phyloP scores from a whole-genome alignment of 2,329 filamentous ascomycete species.

The Pseudogymnoascus sp. region DNA sequence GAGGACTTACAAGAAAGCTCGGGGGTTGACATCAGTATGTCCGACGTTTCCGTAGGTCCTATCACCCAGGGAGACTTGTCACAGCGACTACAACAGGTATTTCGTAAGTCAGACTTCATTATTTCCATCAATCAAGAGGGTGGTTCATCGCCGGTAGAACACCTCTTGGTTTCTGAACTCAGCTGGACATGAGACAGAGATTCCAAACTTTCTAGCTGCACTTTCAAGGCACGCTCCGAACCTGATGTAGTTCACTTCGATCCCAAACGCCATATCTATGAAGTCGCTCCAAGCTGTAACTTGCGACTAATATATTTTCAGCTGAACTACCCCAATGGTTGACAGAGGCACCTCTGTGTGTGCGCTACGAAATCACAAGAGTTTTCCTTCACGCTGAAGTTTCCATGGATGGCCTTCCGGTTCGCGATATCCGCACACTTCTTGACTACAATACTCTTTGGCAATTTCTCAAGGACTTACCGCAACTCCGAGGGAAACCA shows the following conservation, averaged over 20 bases:
- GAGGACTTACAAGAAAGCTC: background rate
- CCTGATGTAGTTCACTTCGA: background rate
- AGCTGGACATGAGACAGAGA: background rate
- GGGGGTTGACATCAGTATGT: background rate
- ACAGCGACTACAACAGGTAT: constrained; percentile 15
- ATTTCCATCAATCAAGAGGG: background rate
- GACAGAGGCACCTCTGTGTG: constrained; percentile 15
- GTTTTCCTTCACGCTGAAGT: constrained; percentile 24
- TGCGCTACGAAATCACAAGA: constrained; percentile 27
- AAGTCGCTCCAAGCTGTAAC: background rate
- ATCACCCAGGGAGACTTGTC: constrained; percentile 9
- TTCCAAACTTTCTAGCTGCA: background rate
- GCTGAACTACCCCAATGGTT: constrained; percentile 21
- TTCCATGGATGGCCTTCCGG: constrained; percentile 16
- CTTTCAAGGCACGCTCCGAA: background rate
- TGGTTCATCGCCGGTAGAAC: no score
- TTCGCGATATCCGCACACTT: constrained; percentile 8
- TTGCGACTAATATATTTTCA: constrained; percentile 11
- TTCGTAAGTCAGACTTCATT: constrained; percentile 15
- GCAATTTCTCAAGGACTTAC: constrained; percentile 33
- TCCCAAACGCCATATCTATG: background rate
- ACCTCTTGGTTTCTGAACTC: background rate
- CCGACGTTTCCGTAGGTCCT: constrained; percentile 13
- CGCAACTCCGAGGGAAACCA: constrained; percentile 36
- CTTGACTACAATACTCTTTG: constrained; percentile 40